Evolutionary conservation across 2,329 filamentous ascomycete genomes (phyloP).

Genomic region (Exophiala aquamarina): DNA sequence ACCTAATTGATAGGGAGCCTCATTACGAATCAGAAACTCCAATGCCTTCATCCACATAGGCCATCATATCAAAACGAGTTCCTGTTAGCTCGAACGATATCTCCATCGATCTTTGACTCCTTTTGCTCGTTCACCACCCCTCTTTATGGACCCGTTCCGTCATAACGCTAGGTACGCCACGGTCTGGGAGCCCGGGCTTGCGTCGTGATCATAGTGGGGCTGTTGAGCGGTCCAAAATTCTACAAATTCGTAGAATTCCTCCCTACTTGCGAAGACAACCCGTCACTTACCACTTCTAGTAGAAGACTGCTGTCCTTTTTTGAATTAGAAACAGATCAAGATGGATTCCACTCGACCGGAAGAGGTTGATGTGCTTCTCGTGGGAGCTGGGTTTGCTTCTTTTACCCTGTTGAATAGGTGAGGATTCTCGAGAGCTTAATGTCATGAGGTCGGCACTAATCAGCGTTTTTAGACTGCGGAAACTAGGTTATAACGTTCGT

Average conservation of each 20-base stretch:
- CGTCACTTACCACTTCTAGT: no score
- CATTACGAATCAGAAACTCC: no score
- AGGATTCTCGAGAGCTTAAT: neutral
- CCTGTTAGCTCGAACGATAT: no score
- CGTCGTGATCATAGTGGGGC: no score
- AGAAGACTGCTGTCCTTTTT: neutral
- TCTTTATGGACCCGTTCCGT: conserved; percentile 10
- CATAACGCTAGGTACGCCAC: neutral
- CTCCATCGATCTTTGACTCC: conserved; percentile 3
- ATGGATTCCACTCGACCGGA: conserved; percentile 22
- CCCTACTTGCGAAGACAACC: no score
- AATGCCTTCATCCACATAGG: no score
- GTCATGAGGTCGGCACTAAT: neutral
- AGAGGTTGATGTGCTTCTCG: conserved; percentile 25
- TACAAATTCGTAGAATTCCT: neutral
- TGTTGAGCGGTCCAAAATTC: neutral
- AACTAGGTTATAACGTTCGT: conserved; percentile 48
- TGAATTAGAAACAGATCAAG: neutral
- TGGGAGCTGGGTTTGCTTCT: conserved; percentile 41
- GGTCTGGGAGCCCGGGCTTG: conserved; percentile 1
- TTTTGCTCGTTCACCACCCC: conserved; percentile 17
- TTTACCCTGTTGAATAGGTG: conserved; percentile 48
- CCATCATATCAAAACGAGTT: no score
- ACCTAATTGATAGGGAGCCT: no score
- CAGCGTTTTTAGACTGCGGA: conserved; percentile 40